phyloP scores from a whole-genome alignment of 2,329 filamentous ascomycete genomes.

The Calonectria multiphialidica region DNA sequence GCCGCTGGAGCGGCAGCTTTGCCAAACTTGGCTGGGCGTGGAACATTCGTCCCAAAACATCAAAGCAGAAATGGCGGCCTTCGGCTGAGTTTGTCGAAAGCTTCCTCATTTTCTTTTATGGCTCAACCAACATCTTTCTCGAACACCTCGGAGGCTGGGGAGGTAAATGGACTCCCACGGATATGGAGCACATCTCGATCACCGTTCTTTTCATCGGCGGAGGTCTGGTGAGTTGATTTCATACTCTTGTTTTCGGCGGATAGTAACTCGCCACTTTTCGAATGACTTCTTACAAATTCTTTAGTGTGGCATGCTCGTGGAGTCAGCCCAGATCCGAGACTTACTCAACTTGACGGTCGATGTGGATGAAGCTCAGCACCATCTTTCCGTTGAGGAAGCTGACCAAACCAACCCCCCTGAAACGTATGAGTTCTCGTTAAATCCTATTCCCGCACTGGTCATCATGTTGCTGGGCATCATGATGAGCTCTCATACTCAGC shows the following conservation, averaged over 20 bases:
- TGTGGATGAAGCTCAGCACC: constrained; percentile 48
- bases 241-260: no score
- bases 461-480: constrained; percentile 91
- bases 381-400: constrained; percentile 58
- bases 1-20: constrained; percentile 91
- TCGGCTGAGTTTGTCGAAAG: constrained; percentile 93
- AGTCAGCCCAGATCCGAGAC: constrained; percentile 77
- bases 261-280: background rate
- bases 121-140: constrained; percentile 89
- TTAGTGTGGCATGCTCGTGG: constrained; percentile 85
- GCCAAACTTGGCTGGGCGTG: constrained; percentile 94
- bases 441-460: constrained; percentile 88
- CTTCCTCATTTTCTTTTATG: constrained; percentile 90
- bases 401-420: constrained; percentile 68
- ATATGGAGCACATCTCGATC: constrained; percentile 93
- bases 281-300: constrained; percentile 36
- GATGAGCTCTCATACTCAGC: constrained; percentile 94
- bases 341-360: constrained; percentile 70
- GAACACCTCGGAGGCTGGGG: constrained; percentile 86
- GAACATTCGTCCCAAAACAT: constrained; percentile 79
- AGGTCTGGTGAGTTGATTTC: constrained; percentile 74
- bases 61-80: constrained; percentile 74
- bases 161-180: constrained; percentile 78
- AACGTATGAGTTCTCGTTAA: constrained; percentile 81
- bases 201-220: constrained; percentile 95